Base-by-base conservation (phyloP, 257 asterid genomes). In the Ajuga chamaepitys region DNA sequence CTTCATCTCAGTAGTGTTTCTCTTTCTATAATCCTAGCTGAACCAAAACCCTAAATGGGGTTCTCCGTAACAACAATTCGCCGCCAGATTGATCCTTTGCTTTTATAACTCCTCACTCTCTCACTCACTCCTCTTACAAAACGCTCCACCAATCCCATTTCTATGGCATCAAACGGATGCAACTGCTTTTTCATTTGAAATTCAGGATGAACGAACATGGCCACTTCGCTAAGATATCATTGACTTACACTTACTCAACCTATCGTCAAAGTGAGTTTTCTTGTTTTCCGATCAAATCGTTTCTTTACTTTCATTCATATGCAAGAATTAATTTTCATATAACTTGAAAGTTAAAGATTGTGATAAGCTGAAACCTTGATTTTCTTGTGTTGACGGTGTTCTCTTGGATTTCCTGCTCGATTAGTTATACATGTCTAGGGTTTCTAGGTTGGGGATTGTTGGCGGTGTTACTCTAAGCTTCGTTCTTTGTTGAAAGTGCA, bases 31-130 rank as follows among this genome's bases (percentile, higher is more conserved):
- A 70, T 16, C 58, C n/a, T 74, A 73, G 83, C 71, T 56, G 69
- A 77, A 77, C 67, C 83, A 77, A 83, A 89, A 89, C 95, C 97
- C 95, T 85, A 80, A 81, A 71, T 66, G 73, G 91, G 91, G 78
- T 86, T 85, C 85, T 73, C 59, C 70, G 85, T 67, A 61, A 70
- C 75, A 79, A 70, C 80, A 68, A 83, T 80, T 85, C 85, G 97
- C 97, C 95, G 97, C 95, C 90, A 81, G 78, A 71, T 76, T 81
- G 79, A 80, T 80, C 77, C 65, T 52, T 55, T 42, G 57, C 72
- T 35, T 74, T 64, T 64, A 67, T 71, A 74, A 54, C 75, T 64
- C 46, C 41, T 30, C 41, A 66, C 72, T 68, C 57, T 30, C 66
- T 40, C 80, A 50, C 66, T 53, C 66, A 52, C 38, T 57, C 66